A percentile compares a stretch with the other conserved stretches of the same genome.
These are phyloP conservation scores for Barnettozyma siamensis DNA, from an alignment of 805 yeast species.

Conservation along the genomic window DNA sequence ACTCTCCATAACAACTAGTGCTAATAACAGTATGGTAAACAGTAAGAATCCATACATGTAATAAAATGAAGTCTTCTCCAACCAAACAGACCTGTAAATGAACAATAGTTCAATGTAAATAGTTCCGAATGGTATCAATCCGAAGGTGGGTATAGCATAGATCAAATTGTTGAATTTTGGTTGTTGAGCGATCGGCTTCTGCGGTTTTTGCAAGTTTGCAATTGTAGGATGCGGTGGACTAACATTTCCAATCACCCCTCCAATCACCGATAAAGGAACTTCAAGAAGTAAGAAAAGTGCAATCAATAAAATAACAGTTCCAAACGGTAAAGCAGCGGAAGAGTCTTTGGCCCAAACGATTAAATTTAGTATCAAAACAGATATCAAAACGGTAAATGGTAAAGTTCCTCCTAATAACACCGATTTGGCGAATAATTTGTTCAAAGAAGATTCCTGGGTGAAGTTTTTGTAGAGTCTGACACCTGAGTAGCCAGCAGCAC, in stretches of 20 bases:
- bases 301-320: constrained; percentile 60
- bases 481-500: constrained; percentile 69
- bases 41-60: constrained; percentile 76
- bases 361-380: constrained; percentile 52
- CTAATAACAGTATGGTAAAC: constrained; percentile 50
- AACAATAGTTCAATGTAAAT: constrained; percentile 74
- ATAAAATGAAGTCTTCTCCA: constrained; percentile 71
- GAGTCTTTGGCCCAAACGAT: constrained; percentile 75
- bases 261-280: constrained; percentile 67
- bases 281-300: constrained; percentile 58
- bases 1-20: constrained; percentile 63
- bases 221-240: constrained; percentile 13
- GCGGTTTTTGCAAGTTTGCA: constrained; percentile 17
- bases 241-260: constrained; percentile 52
- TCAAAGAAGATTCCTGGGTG: constrained; percentile 28
- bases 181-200: constrained; percentile 28
- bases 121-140: constrained; percentile 72
- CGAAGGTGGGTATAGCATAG: constrained; percentile 44
- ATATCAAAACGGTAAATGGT: constrained; percentile 43
- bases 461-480: constrained; percentile 56
- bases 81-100: constrained; percentile 72
- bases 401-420: constrained; percentile 42
- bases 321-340: constrained; percentile 72
- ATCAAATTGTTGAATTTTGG: constrained; percentile 26
- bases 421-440: constrained; percentile 23